Conservation (phyloP, 768 basidiomycete species). For the Tremella yokohamensis region DNA sequence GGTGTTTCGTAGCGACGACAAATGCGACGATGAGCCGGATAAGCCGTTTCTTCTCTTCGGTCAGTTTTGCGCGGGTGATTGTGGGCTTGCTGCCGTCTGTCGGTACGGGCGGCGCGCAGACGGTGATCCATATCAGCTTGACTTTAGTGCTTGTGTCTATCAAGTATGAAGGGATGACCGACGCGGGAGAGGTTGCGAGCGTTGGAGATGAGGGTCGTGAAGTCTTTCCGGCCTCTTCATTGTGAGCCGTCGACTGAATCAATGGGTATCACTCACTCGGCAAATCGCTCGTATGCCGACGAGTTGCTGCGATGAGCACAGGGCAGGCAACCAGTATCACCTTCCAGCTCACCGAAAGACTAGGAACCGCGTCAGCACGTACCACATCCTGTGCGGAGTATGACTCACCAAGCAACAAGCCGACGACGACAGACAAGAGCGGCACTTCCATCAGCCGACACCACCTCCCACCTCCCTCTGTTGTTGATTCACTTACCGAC, state of each 20-base stretch:
- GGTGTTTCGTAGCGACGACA: conserved; percentile 67
- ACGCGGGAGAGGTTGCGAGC: conserved; percentile 44
- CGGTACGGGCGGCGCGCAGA: conserved; percentile 57
- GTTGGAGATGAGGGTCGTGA: conserved; percentile 67
- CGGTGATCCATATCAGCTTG: conserved; percentile 73
- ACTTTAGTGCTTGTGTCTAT: conserved; percentile 27
- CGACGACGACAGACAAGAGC: conserved; percentile 84
- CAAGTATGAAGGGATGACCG: conserved; percentile 8
- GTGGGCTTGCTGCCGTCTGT: conserved; percentile 6
- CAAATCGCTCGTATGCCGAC: conserved; percentile 36
- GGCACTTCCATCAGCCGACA: conserved; percentile 57
- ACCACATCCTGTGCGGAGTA: neutral
- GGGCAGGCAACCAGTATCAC: conserved; percentile 4
- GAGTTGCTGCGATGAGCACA: conserved; percentile 20
- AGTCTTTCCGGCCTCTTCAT: conserved; percentile 82
- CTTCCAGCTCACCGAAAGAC: conserved; percentile 32
- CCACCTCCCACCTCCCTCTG: neutral
- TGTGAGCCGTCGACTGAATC: conserved; percentile 37
- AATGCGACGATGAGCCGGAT: conserved; percentile 68
- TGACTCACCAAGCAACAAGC: conserved; percentile 68
- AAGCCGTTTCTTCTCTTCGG: conserved; percentile 61
- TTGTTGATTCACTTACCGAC: conserved; percentile 52
- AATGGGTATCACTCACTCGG: conserved; percentile 55
- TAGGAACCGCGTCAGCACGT: neutral
- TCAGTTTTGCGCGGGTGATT: conserved; percentile 46